Conservation (phyloP, 495 filamentous ascomycete species). For the Aspergillus indologenus region DNA sequence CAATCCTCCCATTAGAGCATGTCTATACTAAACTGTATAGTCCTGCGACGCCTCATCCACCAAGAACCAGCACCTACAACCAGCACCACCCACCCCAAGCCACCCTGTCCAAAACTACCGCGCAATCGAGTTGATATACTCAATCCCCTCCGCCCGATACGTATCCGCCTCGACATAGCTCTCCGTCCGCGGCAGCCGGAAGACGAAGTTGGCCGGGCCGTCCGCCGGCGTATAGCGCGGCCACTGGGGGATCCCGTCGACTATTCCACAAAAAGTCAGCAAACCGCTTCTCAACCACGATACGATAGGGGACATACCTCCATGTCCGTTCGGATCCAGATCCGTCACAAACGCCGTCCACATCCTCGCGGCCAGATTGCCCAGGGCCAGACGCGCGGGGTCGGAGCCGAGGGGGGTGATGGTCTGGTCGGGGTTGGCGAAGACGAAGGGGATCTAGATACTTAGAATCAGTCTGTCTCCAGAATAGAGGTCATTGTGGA, state of each 20-base stretch:
- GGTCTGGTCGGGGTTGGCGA: constrained; percentile 50
- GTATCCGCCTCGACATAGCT: constrained; percentile 34
- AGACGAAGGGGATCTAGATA: constrained; percentile 36
- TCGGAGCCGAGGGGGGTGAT: constrained; percentile 33
- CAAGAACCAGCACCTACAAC: no score
- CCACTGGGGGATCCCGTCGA: constrained; percentile 26
- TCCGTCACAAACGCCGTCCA: constrained; percentile 55
- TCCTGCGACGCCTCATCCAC: no score
- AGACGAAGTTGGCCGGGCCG: constrained; percentile 30
- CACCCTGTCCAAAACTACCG: no score
- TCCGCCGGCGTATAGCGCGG: constrained; percentile 21
- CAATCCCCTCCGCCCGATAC: constrained; percentile 30
- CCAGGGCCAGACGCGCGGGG: constrained; percentile 29
- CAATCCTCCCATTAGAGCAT: no score
- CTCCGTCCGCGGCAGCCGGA: constrained; percentile 29
- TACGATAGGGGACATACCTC: constrained; percentile 20
- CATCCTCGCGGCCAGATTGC: constrained; percentile 45
- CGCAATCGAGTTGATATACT: constrained; percentile 32
- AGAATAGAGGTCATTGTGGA: no score
- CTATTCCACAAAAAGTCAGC: constrained; percentile 13
- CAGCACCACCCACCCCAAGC: no score
- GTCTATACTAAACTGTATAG: no score
- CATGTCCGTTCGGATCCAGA: constrained; percentile 47
- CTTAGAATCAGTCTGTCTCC: no score
- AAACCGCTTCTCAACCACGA: not conserved